Evolutionary conservation across 2,329 filamentous ascomycete genomes (phyloP), one percentile per base, ranked within the genome.

Genomic region (Colletotrichum camelliae): DNA sequence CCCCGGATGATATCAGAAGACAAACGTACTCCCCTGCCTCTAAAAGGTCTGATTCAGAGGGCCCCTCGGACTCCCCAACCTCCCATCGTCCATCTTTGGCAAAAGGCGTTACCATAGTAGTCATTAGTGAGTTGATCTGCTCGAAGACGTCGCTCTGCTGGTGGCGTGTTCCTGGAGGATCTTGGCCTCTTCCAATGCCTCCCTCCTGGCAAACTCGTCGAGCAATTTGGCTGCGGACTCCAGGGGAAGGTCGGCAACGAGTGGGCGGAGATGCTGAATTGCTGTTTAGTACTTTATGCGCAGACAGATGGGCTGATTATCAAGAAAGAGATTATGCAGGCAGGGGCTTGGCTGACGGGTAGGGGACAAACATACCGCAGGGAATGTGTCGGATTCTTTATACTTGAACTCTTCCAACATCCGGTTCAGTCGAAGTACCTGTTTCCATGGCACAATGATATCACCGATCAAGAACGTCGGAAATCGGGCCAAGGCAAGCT

Each of bases 331-430:
- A 58, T 58, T 58, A 29, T 33, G 10, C 29, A 62, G n/a, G 13
- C 29, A 37, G n/a, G 58, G 58, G 55, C 12, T 58, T 9, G 18
- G n/a, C 29, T n/a, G 58, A 35, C 15, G 57, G 35, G 5, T 43
- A 37, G 33, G 37, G 35, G 35, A 24, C 15, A 35, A 29, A 24
- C 70, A 21, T 75, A 78, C 77, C 43, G 73, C 24, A 10, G 83
- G 83, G 66, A 82, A 84, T 16, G 84, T 77, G 12, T 80, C 66
- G 15, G 82, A 83, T 2, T 78, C 78, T 21, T 83, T 72, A 77
- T 85, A 81, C 66, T 79, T 82, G 75, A 85, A 82, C 67, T 85
- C 84, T 72, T 85, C 83, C 77, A 83, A 81, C 21, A 81, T 78
- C 5, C 81, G 82, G 61, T 85, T 85, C 35, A 84, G 60, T 2